Base-by-base conservation (phyloP, 148 eudicot species). In the Selenicereus undatus region DNA sequence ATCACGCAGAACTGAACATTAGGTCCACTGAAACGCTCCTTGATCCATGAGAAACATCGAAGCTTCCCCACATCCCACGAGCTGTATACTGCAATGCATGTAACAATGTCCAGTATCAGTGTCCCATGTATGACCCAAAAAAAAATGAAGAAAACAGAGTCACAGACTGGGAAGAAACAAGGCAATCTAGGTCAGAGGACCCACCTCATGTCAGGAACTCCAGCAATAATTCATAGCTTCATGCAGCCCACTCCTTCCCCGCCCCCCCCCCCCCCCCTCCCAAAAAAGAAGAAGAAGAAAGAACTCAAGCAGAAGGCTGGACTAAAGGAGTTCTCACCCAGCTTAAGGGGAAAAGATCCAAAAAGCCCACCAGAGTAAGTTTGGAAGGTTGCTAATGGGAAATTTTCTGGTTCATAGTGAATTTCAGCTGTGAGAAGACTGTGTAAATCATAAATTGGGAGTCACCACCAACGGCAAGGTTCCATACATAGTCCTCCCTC, bases 1-100 rank as follows among this genome's bases (percentile, higher is more conserved):
- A 95, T 95, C 52, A 85, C 98, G 68, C 98, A 95, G 76, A 92
- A 95, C 87, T 86, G 90, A 71, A 92, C 89, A 70, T 93, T 85
- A 17, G 92, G 88, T 68, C 92, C 91, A 42, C 74, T 69, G 82
- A 90, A 93, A 36, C 97, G 92, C 84, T 93, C 90, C 79, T 75
- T 91, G 74, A 95, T 92, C 92, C 88, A 89, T 0, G 90, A 80
- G 78, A 95, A 95, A 80, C 98, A 95, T 76, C 81, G 84, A 68
- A 81, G 88, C 89, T 95, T 95, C 77, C 97, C 97, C 17, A 92
- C 97, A 75, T 95, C 97, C 97, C 95, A 92, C 71, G 98, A 90
- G 88, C 98, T 95, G 86, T 93, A 95, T n/a, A 95, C 98, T 95
- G 91, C 35, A 84, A 85, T 35, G 71, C 29, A 62, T 22, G 20